Evolutionary conservation across 148 eudicot species (phyloP).

Genomic region (Persicaria tinctoria): DNA sequence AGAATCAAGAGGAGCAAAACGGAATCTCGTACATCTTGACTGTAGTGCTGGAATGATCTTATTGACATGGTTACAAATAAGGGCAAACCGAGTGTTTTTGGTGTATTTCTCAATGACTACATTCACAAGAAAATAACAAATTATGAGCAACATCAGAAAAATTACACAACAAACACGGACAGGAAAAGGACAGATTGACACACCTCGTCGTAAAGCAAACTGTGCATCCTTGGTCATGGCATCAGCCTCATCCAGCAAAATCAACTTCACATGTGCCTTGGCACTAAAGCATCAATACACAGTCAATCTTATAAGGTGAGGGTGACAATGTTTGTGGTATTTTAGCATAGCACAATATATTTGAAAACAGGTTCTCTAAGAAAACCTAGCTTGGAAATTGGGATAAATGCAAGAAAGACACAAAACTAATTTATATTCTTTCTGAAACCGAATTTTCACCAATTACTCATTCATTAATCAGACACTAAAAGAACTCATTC

Average conservation of each 20-base stretch:
- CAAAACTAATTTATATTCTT: background rate
- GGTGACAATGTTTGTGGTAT: background rate
- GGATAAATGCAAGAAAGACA: background rate
- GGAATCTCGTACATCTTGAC: slow-evolving; percentile 92
- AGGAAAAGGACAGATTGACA: background rate
- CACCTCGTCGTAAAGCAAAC: slow-evolving; percentile 96
- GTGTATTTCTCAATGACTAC: slow-evolving; percentile 97
- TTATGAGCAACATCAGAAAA: background rate
- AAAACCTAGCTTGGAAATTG: background rate
- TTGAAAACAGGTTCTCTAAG: background rate
- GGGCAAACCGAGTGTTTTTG: slow-evolving; percentile 80
- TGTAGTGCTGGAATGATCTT: slow-evolving; percentile 94
- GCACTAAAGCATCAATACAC: slow-evolving; percentile 30
- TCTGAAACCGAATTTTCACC: background rate
- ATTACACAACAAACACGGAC: background rate
- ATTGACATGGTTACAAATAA: slow-evolving; percentile 92
- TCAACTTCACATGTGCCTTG: slow-evolving; percentile 74
- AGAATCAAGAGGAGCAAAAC: slow-evolving; percentile 92
- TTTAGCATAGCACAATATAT: background rate
- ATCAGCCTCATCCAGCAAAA: slow-evolving; percentile 94
- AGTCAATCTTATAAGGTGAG: slow-evolving; percentile 8
- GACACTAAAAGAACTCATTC: background rate
- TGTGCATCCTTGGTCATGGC: slow-evolving; percentile 99
- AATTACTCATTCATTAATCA: background rate
- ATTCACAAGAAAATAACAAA: slow-evolving; percentile 17